phyloP scores from a whole-genome alignment of 305 asterid species.

The Solanum hybrid region DNA sequence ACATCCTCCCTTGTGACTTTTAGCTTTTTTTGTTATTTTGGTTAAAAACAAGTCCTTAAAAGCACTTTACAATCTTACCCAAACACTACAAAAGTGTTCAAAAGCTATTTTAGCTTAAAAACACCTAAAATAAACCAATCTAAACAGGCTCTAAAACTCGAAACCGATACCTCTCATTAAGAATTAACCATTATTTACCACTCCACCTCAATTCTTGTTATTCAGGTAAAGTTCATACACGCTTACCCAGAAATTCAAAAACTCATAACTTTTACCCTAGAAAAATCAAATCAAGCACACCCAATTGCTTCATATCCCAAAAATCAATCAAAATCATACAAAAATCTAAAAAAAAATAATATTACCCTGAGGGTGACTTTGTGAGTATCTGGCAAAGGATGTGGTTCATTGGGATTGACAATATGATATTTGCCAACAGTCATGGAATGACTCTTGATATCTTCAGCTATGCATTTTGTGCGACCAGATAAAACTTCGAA shows the following conservation, averaged over 20 bases:
- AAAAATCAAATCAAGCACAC: not conserved
- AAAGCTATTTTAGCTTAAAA: not conserved
- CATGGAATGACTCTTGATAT: conserved; percentile 74
- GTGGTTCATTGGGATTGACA: conserved; percentile 60
- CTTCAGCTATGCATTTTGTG: conserved; percentile 89
- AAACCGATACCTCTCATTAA: not conserved
- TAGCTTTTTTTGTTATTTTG: not conserved
- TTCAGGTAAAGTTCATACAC: not conserved
- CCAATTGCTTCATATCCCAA: not conserved
- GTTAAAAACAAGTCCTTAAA: not conserved
- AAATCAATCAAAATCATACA: not conserved
- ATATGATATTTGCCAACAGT: conserved; percentile 82
- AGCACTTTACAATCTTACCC: not conserved
- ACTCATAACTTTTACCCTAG: not conserved
- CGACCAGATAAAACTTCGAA: conserved; percentile 78
- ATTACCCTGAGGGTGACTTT: conserved; percentile 70
- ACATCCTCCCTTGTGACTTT: not conserved
- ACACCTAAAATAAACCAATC: not conserved
- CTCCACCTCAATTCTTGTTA: not conserved
- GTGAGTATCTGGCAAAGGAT: conserved; percentile 79
- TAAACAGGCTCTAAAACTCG: not conserved
- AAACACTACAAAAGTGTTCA: not conserved
- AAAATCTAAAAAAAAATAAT: not conserved
- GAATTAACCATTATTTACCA: not conserved
- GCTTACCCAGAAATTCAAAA: not conserved